A percentile compares a stretch with the other conserved stretches of the same genome.
Evolutionary conservation across 352 stramenopile species (phyloP).

Genomic region (Phytophthora palmivora): DNA sequence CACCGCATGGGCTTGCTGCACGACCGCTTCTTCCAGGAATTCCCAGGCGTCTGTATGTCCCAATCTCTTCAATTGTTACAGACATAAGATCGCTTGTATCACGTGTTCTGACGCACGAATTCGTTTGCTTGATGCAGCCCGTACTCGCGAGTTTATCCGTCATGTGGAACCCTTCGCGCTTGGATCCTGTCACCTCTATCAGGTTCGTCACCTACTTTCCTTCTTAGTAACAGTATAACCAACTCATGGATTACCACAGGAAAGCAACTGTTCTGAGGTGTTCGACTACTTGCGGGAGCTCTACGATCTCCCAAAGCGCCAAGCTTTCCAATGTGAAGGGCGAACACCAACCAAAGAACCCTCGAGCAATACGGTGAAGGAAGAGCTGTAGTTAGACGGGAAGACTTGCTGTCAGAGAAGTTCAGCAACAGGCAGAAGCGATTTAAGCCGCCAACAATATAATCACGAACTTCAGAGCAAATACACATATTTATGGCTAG

Average conservation of each 20-base stretch:
- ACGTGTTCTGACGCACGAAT: conserved; percentile 8
- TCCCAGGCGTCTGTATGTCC: conserved; percentile 58
- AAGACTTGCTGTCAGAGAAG: background rate
- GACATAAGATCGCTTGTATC: background rate
- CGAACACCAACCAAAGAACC: conserved; percentile 15
- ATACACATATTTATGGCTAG: conserved; percentile 39
- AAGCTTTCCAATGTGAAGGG: conserved; percentile 42
- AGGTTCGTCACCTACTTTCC: conserved; percentile 41
- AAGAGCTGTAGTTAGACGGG: conserved; percentile 46
- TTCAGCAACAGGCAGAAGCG: no score
- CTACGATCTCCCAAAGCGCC: conserved; percentile 51
- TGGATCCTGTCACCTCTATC: conserved; percentile 55
- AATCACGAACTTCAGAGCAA: conserved; percentile 11
- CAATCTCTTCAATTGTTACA: background rate
- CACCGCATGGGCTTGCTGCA: conserved; percentile 72
- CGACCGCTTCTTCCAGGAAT: conserved; percentile 70
- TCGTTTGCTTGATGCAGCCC: conserved; percentile 35
- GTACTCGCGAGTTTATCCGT: conserved; percentile 63
- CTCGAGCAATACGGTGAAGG: conserved; percentile 45
- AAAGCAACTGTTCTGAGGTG: conserved; percentile 63
- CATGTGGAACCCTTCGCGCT: conserved; percentile 72
- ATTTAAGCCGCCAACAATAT: background rate
- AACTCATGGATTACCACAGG: conserved; percentile 28
- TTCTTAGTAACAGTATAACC: no score
- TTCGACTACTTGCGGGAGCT: conserved; percentile 70